These are phyloP conservation scores for Hymenoscyphus fraxineus DNA, from an alignment of 2,329 filamentous ascomycete genomes.

Conservation along the genomic window DNA sequence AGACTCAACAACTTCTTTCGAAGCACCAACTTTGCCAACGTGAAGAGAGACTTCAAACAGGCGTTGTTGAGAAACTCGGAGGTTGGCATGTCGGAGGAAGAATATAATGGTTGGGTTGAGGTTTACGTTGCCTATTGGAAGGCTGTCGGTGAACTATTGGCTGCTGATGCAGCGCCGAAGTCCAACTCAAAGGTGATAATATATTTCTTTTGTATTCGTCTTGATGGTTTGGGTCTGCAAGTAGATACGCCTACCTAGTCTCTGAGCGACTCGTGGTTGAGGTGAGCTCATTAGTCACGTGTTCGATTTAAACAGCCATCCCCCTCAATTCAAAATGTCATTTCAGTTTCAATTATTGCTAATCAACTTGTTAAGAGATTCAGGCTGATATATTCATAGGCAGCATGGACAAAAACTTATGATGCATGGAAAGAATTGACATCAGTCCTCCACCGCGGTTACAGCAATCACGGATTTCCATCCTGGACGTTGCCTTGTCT, in stretches of 20 bases:
- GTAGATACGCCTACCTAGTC: not conserved
- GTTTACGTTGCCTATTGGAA: constrained; percentile 84
- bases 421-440: constrained; percentile 84
- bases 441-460: constrained; percentile 73
- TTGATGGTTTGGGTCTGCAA: not conserved
- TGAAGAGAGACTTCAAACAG: constrained; percentile 66
- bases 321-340: not conserved
- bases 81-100: constrained; percentile 42
- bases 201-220: not conserved
- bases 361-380: not conserved
- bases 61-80: constrained; percentile 58
- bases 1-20: constrained; percentile 68
- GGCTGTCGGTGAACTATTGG: constrained; percentile 68
- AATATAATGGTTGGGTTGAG: constrained; percentile 79
- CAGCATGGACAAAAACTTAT: constrained; percentile 72
- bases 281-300: not conserved
- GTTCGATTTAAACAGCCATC: not conserved
- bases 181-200: constrained; percentile 29
- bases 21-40: constrained; percentile 60
- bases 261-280: no score
- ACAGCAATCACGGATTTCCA: constrained; percentile 70
- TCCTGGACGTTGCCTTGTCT: constrained; percentile 92
- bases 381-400: constrained; percentile 20
- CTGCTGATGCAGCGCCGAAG: constrained; percentile 51
- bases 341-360: not conserved